Evolutionary conservation across 805 yeast species (phyloP).

Genomic region (Candida nemodendra): DNA sequence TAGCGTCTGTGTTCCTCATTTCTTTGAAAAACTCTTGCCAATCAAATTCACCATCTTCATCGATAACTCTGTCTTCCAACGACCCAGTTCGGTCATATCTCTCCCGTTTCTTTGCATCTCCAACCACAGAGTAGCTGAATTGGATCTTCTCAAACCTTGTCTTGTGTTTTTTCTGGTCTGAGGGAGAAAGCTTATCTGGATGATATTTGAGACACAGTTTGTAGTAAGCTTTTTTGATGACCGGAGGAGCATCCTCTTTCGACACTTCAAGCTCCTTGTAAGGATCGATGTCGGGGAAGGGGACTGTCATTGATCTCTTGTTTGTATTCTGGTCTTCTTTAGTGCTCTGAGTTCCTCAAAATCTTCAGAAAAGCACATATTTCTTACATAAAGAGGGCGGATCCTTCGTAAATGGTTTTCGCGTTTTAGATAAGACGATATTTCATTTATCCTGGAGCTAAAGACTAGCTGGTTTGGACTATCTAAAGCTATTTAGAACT

Average conservation of each 20-base stretch:
- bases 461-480: too few relatives aligned
- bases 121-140: conserved; percentile 68
- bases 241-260: conserved; percentile 43
- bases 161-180: conserved; percentile 34
- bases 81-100: conserved; percentile 73
- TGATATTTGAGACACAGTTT: conserved; percentile 61
- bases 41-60: conserved; percentile 43
- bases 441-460: too few relatives aligned
- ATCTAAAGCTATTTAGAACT: too few relatives aligned
- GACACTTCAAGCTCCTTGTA: conserved; percentile 51
- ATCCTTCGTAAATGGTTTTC: too few relatives aligned
- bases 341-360: too few relatives aligned
- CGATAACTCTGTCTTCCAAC: conserved; percentile 38
- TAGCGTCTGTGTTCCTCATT: conserved; percentile 37
- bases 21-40: conserved; percentile 58
- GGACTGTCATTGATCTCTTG: conserved; percentile 31
- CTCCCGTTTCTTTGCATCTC: conserved; percentile 54
- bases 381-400: too few relatives aligned
- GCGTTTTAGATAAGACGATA: too few relatives aligned
- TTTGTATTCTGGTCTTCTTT: too few relatives aligned
- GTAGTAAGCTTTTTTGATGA: conserved; percentile 66
- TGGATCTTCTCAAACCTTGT: conserved; percentile 63
- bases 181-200: conserved; percentile 59
- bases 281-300: conserved; percentile 60
- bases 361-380: too few relatives aligned